Percentiles rank a stretch among this genome's conserved stretches.
Evolutionary conservation across 306 rosid species (phyloP).

Genomic region (Hippophae rhamnoides): DNA sequence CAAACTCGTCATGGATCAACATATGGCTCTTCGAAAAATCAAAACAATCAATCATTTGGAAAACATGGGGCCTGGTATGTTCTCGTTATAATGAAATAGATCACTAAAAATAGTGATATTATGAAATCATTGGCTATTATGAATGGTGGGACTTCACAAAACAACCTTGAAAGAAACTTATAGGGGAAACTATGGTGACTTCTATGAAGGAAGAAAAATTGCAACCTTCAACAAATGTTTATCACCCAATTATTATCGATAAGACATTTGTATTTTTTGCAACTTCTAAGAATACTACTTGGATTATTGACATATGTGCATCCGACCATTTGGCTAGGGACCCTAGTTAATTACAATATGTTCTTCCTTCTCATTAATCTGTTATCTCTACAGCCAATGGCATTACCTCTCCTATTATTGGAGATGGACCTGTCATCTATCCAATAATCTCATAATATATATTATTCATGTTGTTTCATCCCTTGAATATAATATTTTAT

Average conservation of each 20-base stretch:
- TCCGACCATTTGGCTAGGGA: not conserved
- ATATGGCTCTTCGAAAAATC: too few species aligned
- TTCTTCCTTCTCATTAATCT: not conserved
- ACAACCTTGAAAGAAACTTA: not conserved
- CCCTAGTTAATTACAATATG: not conserved
- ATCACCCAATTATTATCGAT: too few species aligned
- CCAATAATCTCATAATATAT: not conserved
- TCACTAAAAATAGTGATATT: not conserved
- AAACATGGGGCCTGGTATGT: not conserved
- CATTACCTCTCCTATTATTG: not conserved
- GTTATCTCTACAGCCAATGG: not conserved
- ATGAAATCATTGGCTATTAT: not conserved
- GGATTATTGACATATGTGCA: not conserved
- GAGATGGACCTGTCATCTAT: not conserved
- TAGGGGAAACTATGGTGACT: too few species aligned
- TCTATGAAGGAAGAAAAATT: too few species aligned
- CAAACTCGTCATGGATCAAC: too few species aligned
- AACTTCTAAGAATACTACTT: not conserved
- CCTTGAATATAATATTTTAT: not conserved
- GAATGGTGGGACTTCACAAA: constrained; percentile 4
- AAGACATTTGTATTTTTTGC: too few species aligned
- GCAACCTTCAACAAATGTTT: too few species aligned
- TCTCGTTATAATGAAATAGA: not conserved
- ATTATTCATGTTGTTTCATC: not conserved
- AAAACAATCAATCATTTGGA: too few species aligned